phyloP scores from a whole-genome alignment of 257 asterid genomes.

The Leptodermis oblonga region DNA sequence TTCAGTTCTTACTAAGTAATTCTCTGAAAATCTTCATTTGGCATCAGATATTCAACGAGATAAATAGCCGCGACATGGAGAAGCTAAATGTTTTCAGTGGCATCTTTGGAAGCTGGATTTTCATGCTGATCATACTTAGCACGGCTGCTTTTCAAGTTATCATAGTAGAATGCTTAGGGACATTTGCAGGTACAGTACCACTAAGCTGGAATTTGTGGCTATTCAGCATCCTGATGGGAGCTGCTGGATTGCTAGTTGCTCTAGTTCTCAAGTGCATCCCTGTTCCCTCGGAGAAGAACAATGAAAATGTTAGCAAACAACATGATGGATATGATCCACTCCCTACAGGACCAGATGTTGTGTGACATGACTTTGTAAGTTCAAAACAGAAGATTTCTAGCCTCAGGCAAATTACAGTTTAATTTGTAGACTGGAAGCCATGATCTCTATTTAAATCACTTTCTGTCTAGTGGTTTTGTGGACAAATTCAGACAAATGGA shows the following conservation, averaged over 20 bases:
- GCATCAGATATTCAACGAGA: conserved; percentile 69
- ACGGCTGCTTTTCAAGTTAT: conserved; percentile 62
- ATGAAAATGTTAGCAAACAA: conserved; percentile 15
- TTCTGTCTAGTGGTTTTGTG: neutral
- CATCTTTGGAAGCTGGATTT: conserved; percentile 62
- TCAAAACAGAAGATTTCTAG: neutral
- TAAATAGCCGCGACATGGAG: conserved; percentile 88
- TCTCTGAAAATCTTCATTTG: neutral
- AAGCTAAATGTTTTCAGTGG: conserved; percentile 60
- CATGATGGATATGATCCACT: conserved; percentile 70
- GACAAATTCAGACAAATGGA: neutral
- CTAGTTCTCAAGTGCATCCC: conserved; percentile 61
- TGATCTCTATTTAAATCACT: neutral
- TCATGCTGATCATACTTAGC: conserved; percentile 41
- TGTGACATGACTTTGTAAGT: conserved; percentile 14
- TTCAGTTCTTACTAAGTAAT: neutral
- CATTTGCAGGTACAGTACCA: conserved; percentile 60
- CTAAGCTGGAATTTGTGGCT: conserved; percentile 52
- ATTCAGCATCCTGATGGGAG: conserved; percentile 50
- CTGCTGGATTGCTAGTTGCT: conserved; percentile 46
- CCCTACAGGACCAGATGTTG: conserved; percentile 70
- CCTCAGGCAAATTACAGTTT: neutral
- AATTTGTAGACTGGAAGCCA: neutral
- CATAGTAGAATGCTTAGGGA: conserved; percentile 60
- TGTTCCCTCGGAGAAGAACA: conserved; percentile 18